Base-by-base conservation (phyloP, 2,329 filamentous ascomycete species). In the Pseudocercospora fijiensis region DNA sequence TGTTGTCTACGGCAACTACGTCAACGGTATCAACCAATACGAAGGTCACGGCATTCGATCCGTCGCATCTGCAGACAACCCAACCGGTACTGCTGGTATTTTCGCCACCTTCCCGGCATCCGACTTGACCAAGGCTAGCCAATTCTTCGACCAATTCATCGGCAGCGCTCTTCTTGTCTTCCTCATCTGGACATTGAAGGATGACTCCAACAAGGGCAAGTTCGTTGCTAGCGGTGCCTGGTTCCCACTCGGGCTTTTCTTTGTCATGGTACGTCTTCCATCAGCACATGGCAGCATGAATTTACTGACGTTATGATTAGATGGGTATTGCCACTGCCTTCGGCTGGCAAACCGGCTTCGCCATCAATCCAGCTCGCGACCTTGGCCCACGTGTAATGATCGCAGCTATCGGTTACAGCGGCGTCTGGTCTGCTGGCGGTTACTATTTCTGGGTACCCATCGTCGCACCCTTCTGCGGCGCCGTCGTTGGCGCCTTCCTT, bases 381-480 rank as follows among this genome's bases (percentile, higher is more conserved):
- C 88, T 91, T 71, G 88, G 88, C 0, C 88, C 88, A 2, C 81
- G 88, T 22, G 78, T 91, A 30, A 83, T 89, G 64, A 84, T 85
- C 1, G 88, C 86, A 71, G 85, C 86, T 76, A 73, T 90, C 62
- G 89, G 89, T 2, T 91, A 91, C 72, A 76, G 74, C 60, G 82
- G 86, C 55, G 87, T 89, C 0, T 90, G 85, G 84, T 82, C 79
- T 22, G 83, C 85, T 0, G 87, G 86, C 1, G 80, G 80, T 11
- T 88, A 89, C 72, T 90, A 89, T 70, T 89, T 89, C 72, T 89
- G 86, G 87, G 84, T 87, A 5, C 64, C 88, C 1, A 87, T 90
- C 78, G 84, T 90, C 2, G 82, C 85, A 1, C 87, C 88, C 0
- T 89, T 90, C 71, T 73, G 83, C 13, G 88, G 88, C 8, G 85